Base-by-base conservation (phyloP, 2,329 filamentous ascomycete species). In the Diaporthe sp. region DNA sequence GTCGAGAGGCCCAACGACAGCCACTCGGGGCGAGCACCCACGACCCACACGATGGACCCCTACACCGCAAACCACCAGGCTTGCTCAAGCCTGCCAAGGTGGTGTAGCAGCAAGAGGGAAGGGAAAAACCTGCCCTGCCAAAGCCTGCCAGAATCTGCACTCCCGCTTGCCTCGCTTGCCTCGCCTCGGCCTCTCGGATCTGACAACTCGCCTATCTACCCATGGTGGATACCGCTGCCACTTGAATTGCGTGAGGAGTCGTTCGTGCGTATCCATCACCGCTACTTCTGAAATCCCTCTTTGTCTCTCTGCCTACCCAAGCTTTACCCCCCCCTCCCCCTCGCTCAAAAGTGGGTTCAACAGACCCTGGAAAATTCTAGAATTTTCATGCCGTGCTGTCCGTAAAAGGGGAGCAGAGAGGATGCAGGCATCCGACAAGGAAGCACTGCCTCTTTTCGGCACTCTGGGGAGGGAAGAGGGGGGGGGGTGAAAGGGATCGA, bases 351-450 rank as follows among this genome's bases (percentile, higher is more conserved):
- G 63, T 68, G 63, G 63, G 39, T 68, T 68, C 47, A 9, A 13
- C 13, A 32, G 39, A 53, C 47, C 63, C 32, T 68, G 63, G 63
- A 68, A 68, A 68, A 68, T 68, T 68, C 63, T 68, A 68, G 63
- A 68, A 68, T 68, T 68, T 68, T 68, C 63, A 68, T 68, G 63
- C 63, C 63, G 63, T 53, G 47, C 63, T 68, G 63, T 68, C 63
- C 63, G 63, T 39, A 53, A 68, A 68, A 53, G 63, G 63, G 47
- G 63, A 68, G 32, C n/a, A 68, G 47, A 53, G 47, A 39, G 13
- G n/a, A 39, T 53, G n/a, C 63, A 68, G 63, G 47, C 63, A 53
- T 68, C 63, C 27, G 51, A 30, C 32, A 68, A 53, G 63, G 63
- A 53, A 68, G 47, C 63, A 39, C 44, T 68, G 63, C 63, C 63